These are phyloP conservation scores for Collybia sordida DNA, from an alignment of 768 basidiomycete genomes.

Conservation along the genomic window DNA sequence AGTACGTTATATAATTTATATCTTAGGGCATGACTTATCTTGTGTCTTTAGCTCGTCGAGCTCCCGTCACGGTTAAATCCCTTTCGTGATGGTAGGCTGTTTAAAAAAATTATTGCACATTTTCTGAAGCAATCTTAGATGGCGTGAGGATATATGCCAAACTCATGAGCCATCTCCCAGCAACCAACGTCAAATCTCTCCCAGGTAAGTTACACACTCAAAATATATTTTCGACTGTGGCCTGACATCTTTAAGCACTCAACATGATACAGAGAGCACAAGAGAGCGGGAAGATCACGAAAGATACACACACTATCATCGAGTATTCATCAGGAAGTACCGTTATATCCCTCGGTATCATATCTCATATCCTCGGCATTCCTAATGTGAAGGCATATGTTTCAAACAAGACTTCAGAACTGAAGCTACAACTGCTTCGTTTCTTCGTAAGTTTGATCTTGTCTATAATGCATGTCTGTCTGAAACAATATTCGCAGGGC, in stretches of 20 bases:
- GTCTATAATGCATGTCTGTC: neutral
- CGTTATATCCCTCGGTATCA: constrained; percentile 20
- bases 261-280: constrained; percentile 22
- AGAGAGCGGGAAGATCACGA: constrained; percentile 16
- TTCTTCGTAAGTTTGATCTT: constrained; percentile 18
- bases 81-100: constrained; percentile 11
- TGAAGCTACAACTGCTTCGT: constrained; percentile 19
- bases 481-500: constrained; percentile 4
- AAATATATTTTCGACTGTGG: neutral
- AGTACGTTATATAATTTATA: constrained; percentile 4
- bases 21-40: neutral
- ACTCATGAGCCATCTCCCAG: constrained; percentile 18
- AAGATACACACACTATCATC: constrained; percentile 20
- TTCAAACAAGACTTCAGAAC: constrained; percentile 21
- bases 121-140: constrained; percentile 4
- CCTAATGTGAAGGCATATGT: constrained; percentile 19
- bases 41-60: constrained; percentile 16
- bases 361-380: constrained; percentile 19
- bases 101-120: neutral
- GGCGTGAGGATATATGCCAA: constrained; percentile 22
- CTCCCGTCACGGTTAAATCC: constrained; percentile 18
- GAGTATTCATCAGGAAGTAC: constrained; percentile 25
- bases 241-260: constrained; percentile 11
- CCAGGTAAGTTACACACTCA: constrained; percentile 12
- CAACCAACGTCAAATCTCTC: constrained; percentile 20